Conservation (phyloP, 352 stramenopile genomes). For the Phytopythium aichiense region DNA sequence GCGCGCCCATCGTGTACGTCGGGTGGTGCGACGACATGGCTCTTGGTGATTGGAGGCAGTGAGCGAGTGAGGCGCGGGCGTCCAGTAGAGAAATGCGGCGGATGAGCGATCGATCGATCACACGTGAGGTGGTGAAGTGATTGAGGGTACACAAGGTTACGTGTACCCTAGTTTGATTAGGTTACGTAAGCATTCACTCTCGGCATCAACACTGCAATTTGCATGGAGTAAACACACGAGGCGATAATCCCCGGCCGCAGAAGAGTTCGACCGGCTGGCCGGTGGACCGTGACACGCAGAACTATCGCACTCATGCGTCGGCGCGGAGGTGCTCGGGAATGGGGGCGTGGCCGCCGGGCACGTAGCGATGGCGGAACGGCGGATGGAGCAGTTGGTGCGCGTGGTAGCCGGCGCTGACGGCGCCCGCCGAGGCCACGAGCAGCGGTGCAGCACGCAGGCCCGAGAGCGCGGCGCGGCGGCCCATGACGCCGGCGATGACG, state of each 20-base stretch:
- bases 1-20: constrained; percentile 79
- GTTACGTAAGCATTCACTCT: neutral
- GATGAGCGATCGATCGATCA: no score
- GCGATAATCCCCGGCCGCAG: neutral
- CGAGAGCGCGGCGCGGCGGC: constrained; percentile 41
- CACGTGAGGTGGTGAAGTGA: no score
- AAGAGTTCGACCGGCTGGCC: neutral
- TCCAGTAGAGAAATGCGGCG: neutral
- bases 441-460: constrained; percentile 24
- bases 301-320: neutral
- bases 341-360: constrained; percentile 36
- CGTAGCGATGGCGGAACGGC: constrained; percentile 49
- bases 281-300: neutral
- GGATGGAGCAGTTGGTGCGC: constrained; percentile 60
- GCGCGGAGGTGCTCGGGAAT: constrained; percentile 11
- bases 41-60: neutral
- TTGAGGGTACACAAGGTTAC: no score
- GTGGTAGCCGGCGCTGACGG: constrained; percentile 67
- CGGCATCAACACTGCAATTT: neutral
- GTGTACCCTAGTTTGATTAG: neutral
- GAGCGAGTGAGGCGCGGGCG: neutral
- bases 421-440: constrained; percentile 42
- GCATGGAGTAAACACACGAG: neutral
- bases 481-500: constrained; percentile 60
- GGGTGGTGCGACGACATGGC: constrained; percentile 66